Conservation (phyloP, 2,329 filamentous ascomycete genomes). For the Fusarium coffeatum region DNA sequence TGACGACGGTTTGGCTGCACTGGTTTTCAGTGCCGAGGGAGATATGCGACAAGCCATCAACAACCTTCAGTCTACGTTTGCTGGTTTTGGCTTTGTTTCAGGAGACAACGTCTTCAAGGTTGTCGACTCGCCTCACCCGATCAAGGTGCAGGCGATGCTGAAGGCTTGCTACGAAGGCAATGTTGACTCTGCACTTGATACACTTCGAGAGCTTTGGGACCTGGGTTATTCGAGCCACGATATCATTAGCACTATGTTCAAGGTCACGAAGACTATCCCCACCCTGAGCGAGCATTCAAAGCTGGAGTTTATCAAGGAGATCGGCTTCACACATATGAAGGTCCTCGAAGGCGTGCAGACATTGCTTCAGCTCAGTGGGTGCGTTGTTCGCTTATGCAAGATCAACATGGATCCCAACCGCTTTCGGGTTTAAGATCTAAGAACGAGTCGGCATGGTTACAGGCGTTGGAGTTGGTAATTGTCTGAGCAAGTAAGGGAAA, state of each 20-base stretch:
- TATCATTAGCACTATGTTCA: conserved; percentile 99
- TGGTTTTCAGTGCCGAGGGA: conserved; percentile 96
- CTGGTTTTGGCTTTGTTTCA: conserved; percentile 96
- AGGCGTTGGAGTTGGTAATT: conserved; percentile 41
- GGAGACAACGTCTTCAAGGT: conserved; percentile 98
- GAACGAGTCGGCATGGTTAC: conserved; percentile 5
- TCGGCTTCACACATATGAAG: conserved; percentile 99
- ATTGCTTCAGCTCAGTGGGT: conserved; percentile 91
- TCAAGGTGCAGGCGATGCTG: conserved; percentile 98
- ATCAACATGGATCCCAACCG: conserved; percentile 95
- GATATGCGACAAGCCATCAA: conserved; percentile 99
- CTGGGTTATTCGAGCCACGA: conserved; percentile 98
- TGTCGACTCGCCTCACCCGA: conserved; percentile 95
- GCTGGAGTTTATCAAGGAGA: conserved; percentile 97
- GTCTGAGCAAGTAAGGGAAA: conserved; percentile 32
- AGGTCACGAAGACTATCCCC: conserved; percentile 94
- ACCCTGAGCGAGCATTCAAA: conserved; percentile 94
- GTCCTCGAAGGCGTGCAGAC: conserved; percentile 98
- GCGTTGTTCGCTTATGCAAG: conserved; percentile 89
- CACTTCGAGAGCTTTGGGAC: conserved; percentile 90
- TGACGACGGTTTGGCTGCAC: conserved; percentile 93
- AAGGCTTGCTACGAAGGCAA: conserved; percentile 96
- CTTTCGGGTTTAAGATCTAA: conserved; percentile 63
- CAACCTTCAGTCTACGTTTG: conserved; percentile 92
- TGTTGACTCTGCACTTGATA: conserved; percentile 87